phyloP scores from a whole-genome alignment of 129 eudicot species.

The Chrysanthemum seticuspe region DNA sequence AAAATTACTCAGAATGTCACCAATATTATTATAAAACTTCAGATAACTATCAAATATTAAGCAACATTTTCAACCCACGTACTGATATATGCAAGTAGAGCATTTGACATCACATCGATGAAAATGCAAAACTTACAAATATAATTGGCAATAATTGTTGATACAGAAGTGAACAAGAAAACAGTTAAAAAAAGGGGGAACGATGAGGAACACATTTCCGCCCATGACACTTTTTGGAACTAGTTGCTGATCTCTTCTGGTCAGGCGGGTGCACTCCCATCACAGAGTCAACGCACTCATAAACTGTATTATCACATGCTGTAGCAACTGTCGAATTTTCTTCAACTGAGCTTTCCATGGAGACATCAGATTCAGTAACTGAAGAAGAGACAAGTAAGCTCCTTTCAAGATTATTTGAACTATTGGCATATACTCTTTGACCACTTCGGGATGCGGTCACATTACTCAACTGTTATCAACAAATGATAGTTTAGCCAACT shows the following conservation, averaged over 20 bases:
- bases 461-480: slow-evolving; percentile 18
- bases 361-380: background rate
- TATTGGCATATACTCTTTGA: background rate
- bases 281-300: slow-evolving; percentile 4
- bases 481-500: slow-evolving; percentile 8
- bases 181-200: slow-evolving; percentile 22
- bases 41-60: too few species aligned
- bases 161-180: background rate
- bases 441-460: slow-evolving; percentile 2
- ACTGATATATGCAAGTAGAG: slow-evolving; percentile 20
- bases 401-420: slow-evolving; percentile 15
- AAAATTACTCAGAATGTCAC: too few species aligned
- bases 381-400: slow-evolving; percentile 12
- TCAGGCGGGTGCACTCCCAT: background rate
- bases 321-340: slow-evolving; percentile 10
- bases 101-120: slow-evolving; percentile 21
- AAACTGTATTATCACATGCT: slow-evolving; percentile 1
- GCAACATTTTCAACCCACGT: too few species aligned
- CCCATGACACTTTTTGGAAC: slow-evolving; percentile 15
- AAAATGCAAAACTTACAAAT: slow-evolving; percentile 30
- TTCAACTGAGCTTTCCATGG: slow-evolving; percentile 25
- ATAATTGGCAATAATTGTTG: background rate
- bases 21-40: too few species aligned
- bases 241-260: background rate
- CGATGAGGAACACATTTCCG: slow-evolving; percentile 36